Conservation (phyloP, 1,284 basidiomycete species). For the Gymnopus androsaceus region DNA sequence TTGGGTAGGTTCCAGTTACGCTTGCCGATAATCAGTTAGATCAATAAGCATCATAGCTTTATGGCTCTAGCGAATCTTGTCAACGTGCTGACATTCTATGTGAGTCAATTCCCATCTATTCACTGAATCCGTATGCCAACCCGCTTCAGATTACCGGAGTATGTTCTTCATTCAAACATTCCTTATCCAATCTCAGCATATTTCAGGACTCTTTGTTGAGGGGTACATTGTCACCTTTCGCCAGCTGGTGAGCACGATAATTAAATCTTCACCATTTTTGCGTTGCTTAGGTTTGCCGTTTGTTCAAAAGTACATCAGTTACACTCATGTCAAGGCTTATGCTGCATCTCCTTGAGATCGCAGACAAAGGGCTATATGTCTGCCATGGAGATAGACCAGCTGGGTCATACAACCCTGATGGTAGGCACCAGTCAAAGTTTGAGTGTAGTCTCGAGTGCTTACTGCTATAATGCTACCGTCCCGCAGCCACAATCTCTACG, state of each 20-base stretch:
- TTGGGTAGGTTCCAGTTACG: not conserved
- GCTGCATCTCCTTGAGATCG: conserved; percentile 6
- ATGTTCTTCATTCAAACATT: not conserved
- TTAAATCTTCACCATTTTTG: not conserved
- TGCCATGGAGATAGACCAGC: not conserved
- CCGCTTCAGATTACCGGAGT: not conserved
- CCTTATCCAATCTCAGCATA: no score
- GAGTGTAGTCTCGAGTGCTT: no score
- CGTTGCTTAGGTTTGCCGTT: not conserved
- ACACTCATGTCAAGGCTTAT: conserved; percentile 4
- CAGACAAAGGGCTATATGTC: not conserved
- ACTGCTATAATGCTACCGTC: no score
- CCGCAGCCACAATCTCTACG: no score
- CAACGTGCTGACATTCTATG: conserved; percentile 5
- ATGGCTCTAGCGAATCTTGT: conserved; percentile 1
- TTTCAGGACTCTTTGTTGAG: not conserved
- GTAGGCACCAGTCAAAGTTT: no score
- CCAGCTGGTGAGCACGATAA: not conserved
- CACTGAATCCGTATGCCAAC: not conserved
- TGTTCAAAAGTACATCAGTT: no score
- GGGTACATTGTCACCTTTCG: not conserved
- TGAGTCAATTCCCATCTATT: not conserved
- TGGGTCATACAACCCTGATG: no score
- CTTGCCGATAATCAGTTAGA: not conserved
- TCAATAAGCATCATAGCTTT: not conserved